phyloP scores from a whole-genome alignment of 2,329 filamentous ascomycete species.

The Colletotrichum agaves region DNA sequence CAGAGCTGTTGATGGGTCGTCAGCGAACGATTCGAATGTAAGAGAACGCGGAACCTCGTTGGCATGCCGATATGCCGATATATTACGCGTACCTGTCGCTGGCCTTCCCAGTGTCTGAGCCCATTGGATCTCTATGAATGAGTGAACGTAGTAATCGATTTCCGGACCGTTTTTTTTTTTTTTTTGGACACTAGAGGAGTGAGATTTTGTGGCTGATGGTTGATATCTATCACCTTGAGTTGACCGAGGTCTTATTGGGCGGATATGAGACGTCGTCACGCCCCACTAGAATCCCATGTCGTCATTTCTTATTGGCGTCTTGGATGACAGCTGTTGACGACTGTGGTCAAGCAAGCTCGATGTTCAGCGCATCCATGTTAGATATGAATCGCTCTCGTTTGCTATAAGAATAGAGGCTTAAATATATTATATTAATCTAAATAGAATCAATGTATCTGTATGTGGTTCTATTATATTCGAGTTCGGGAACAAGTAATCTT shows the following conservation, averaged over 20 bases:
- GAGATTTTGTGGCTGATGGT: background rate
- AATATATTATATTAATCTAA: no score
- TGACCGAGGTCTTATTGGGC: background rate
- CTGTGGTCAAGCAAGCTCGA: background rate
- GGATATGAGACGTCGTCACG: background rate
- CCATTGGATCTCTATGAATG: background rate
- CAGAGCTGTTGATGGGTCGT: conserved; percentile 48
- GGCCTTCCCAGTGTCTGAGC: background rate
- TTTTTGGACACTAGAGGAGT: no score
- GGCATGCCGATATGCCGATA: background rate
- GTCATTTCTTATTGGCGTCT: background rate
- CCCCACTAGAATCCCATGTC: conserved; percentile 1
- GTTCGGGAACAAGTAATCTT: no score
- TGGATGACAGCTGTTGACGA: background rate
- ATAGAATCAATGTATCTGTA: no score
- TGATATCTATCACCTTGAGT: background rate
- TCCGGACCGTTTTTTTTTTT: no score
- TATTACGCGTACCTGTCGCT: conserved; percentile 13
- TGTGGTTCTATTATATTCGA: no score
- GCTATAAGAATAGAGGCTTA: no score
- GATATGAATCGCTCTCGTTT: no score
- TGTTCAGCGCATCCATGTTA: background rate
- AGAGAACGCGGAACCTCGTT: background rate
- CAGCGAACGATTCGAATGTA: background rate
- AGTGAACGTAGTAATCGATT: background rate